Percentiles rank a stretch among this genome's conserved stretches.
These are phyloP conservation scores for Magnaporthiopsis rhizophila DNA, from an alignment of 2,329 filamentous ascomycete genomes.

Conservation along the genomic window DNA sequence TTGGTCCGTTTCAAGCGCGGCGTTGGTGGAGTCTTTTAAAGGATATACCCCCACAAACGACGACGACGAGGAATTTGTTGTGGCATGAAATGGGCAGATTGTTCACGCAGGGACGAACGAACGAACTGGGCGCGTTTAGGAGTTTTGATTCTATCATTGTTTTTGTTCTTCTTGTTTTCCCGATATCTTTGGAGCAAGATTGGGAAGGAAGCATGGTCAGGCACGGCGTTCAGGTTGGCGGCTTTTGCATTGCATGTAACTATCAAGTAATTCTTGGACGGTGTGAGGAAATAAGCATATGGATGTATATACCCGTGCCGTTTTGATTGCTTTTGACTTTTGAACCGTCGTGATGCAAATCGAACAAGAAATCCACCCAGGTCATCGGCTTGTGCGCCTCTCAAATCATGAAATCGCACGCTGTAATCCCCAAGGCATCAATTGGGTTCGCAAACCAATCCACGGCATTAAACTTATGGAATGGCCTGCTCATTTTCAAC, in stretches of 20 bases:
- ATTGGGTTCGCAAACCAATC: too few relatives aligned
- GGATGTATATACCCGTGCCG: not conserved
- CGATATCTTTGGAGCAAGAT: not conserved
- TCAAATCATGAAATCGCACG: too few relatives aligned
- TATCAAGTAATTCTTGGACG: not conserved
- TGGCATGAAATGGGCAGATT: slow-evolving; percentile 2
- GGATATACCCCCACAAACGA: not conserved
- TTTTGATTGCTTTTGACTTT: not conserved
- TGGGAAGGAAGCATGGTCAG: not conserved
- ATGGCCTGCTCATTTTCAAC: too few relatives aligned
- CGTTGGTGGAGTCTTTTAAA: slow-evolving; percentile 26
- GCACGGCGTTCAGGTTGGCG: not conserved
- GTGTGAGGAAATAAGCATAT: not conserved
- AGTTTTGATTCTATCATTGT: not conserved
- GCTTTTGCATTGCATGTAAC: not conserved
- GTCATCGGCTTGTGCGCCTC: too few relatives aligned
- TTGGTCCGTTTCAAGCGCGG: slow-evolving; percentile 38
- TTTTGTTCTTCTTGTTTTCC: not conserved
- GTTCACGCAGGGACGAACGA: slow-evolving; percentile 1
- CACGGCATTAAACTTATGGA: too few relatives aligned
- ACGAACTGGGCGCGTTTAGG: not conserved
- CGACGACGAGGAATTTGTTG: not conserved
- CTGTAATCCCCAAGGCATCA: too few relatives aligned
- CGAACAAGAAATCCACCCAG: too few relatives aligned
- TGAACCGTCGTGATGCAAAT: not conserved